Base-by-base conservation (phyloP, 225 moss, liverwort and hornwort species). In the Takakia lepidozioides region DNA sequence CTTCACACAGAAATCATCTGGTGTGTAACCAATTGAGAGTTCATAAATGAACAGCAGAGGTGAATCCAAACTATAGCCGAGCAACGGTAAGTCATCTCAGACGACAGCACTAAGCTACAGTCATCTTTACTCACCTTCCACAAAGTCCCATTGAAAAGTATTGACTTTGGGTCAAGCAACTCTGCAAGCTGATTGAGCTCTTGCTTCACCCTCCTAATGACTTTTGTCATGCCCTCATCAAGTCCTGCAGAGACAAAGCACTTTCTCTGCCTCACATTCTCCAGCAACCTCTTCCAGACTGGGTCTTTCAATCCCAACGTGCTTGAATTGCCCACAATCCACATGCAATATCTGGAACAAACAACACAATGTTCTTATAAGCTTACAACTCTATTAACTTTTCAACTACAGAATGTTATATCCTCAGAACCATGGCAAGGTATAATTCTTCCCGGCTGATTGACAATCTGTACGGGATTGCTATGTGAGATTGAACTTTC, bases 341-440 rank as follows among this genome's bases (percentile, higher is more conserved):
- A 65, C 18, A 71, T 41, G 17, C 65, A 71, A 35, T 65, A 65
- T 54, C 71, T 71, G 65, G 27, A n/a, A n/a, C n/a, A n/a, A n/a
- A n/a, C n/a, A n/a, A n/a, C n/a, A n/a, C n/a, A n/a, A n/a, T n/a
- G n/a, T n/a, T n/a, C n/a, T n/a, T n/a, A n/a, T n/a, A n/a, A n/a
- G n/a, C n/a, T n/a, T n/a, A n/a, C n/a, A n/a, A n/a, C n/a, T n/a
- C n/a, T n/a, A n/a, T n/a, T n/a, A n/a, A n/a, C n/a, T n/a, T n/a
- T n/a, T n/a, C n/a, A n/a, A n/a, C n/a, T n/a, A n/a, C n/a, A n/a
- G n/a, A n/a, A n/a, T n/a, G n/a, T n/a, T n/a, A n/a, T n/a, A n/a
- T n/a, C n/a, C n/a, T n/a, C n/a, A n/a, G n/a, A n/a, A n/a, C n/a
- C n/a, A n/a, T n/a, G n/a, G n/a, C n/a, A n/a, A n/a, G n/a, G n/a